These are phyloP conservation scores for Pichia insulana DNA, from an alignment of 805 yeast species.

Conservation along the genomic window DNA sequence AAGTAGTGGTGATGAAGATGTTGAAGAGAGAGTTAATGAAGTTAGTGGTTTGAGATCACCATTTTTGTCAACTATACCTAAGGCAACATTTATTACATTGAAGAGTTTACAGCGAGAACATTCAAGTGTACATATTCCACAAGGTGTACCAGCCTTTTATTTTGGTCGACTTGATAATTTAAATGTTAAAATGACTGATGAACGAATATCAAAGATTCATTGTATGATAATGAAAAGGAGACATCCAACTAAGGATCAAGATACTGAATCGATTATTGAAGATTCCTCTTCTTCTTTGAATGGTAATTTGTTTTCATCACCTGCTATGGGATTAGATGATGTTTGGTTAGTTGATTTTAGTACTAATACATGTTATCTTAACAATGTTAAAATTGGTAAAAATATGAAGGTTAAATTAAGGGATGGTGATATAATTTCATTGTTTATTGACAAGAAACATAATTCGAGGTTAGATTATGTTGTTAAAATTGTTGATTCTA, in stretches of 20 bases:
- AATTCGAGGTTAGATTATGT: conserved; percentile 45
- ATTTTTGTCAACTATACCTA: background rate
- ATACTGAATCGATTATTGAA: background rate
- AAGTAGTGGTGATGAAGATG: background rate
- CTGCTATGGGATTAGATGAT: conserved; percentile 63
- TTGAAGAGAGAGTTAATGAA: background rate
- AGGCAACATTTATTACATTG: conserved; percentile 29
- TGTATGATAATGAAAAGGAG: conserved; percentile 59
- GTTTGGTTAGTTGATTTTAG: conserved; percentile 76
- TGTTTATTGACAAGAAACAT: conserved; percentile 53
- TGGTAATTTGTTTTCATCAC: conserved; percentile 45
- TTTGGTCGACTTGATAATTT: conserved; percentile 67
- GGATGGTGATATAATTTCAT: conserved; percentile 56
- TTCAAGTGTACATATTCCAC: conserved; percentile 49
- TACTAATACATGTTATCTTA: conserved; percentile 71
- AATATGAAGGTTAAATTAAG: conserved; percentile 53
- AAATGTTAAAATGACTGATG: conserved; percentile 57
- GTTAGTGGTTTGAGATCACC: background rate
- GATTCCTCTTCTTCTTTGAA: background rate
- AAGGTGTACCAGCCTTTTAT: conserved; percentile 56
- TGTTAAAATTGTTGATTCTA: conserved; percentile 46
- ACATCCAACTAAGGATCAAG: conserved; percentile 39
- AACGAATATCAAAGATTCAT: conserved; percentile 75
- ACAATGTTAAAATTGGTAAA: conserved; percentile 48
- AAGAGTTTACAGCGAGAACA: conserved; percentile 35